These are phyloP conservation scores for Raphanus raphanistrum DNA, from an alignment of 345 rosid genomes.

Conservation along the genomic window DNA sequence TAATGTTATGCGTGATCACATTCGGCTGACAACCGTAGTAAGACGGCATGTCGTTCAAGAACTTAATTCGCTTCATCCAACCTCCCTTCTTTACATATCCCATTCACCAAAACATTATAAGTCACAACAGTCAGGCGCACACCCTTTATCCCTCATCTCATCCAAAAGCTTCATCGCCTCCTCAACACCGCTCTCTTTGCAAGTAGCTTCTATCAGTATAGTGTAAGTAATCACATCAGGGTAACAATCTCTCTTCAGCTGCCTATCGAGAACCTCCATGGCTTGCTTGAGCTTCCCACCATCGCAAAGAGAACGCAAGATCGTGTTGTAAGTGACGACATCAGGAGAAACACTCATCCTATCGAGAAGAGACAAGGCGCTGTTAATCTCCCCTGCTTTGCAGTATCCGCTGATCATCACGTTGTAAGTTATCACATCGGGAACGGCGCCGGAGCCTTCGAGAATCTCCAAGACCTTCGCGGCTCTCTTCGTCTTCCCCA, in stretches of 20 bases:
- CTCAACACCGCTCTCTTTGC: conserved; percentile 71
- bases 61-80: conserved; percentile 81
- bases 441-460: conserved; percentile 74
- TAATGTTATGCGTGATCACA: conserved; percentile 73
- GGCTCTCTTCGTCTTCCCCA: conserved; percentile 67
- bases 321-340: conserved; percentile 84
- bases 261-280: conserved; percentile 71
- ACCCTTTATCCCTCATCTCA: conserved; percentile 77
- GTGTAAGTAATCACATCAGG: conserved; percentile 82
- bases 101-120: conserved; percentile 81
- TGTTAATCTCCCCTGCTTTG: conserved; percentile 72
- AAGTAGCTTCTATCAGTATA: conserved; percentile 82
- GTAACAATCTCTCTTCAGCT: conserved; percentile 61
- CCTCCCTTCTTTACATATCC: conserved; percentile 82
- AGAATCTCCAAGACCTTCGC: conserved; percentile 72
- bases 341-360: conserved; percentile 78
- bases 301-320: conserved; percentile 70
- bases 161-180: conserved; percentile 91
- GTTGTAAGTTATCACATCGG: conserved; percentile 78
- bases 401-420: conserved; percentile 83
- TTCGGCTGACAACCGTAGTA: conserved; percentile 70
- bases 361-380: conserved; percentile 62
- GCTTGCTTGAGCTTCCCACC: conserved; percentile 74
- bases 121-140: conserved; percentile 85
- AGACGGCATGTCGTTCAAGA: conserved; percentile 67